Base-by-base conservation (phyloP, 805 yeast species). In the Dipodascus albidus region DNA sequence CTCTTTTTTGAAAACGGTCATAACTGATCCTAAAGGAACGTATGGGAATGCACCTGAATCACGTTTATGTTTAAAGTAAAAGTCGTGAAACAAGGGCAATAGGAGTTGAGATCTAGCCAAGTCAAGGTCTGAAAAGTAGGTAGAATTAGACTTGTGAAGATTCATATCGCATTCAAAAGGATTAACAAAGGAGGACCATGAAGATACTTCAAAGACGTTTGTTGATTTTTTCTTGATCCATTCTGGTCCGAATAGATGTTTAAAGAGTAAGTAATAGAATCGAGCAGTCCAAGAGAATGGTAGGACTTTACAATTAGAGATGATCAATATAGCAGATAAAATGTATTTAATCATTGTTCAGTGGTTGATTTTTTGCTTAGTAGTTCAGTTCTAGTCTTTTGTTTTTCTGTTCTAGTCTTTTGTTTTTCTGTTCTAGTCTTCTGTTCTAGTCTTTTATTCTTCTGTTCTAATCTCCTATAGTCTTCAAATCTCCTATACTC, bases 121-220 rank as follows among this genome's bases (percentile, higher is more conserved):
- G 64, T 90, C 97, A 64, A 87, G 71, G 59, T 90, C 97, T 19
- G 74, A 70, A 62, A 85, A 84, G 68, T 90, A 91, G 1, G 96
- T 85, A 3, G 91, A 81, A 66, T 91, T 91, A 54, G 85, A 80
- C 70, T 90, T 91, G 72, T 90, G 98, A 50, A 88, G 61, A 63
- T 87, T 87, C 71, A 86, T 78, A 67, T 90, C 97, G 63, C 87
- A 81, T 64, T 90, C 97, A 62, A 85, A 68, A 4, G 85, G 80
- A 1, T 91, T 82, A 24, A 85, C 85, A 55, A 78, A 79, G 0
- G 89, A 77, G 21, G 65, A 58, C 58, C 71, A 71, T 14, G 64
- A 60, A 0, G 72, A 63, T 48, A 76, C 71, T 11, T 72, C 70
- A 64, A 82, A 82, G 42, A 63, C 52, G 50, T 61, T 53, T 41